Conservation (phyloP, 2,329 filamentous ascomycete species). For the Neofusicoccum kwambonambiense region DNA sequence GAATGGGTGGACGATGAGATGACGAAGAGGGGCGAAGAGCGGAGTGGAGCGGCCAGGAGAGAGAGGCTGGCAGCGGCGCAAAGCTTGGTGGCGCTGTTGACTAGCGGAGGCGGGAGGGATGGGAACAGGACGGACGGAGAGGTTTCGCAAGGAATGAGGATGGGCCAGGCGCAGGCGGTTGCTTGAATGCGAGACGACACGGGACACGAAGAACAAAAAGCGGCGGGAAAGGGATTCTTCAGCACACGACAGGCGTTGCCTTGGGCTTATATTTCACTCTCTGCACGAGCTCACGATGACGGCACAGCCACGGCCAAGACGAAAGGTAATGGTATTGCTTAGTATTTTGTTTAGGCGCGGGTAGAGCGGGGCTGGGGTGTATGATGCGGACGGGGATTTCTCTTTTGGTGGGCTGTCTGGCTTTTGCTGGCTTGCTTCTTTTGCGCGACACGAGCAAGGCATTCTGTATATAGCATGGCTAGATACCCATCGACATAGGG, state of each 20-base stretch:
- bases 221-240: neutral
- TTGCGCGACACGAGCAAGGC: neutral
- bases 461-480: slow-evolving; percentile 13
- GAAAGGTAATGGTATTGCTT: slow-evolving; percentile 16
- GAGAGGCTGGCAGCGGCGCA: slow-evolving; percentile 37
- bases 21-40: slow-evolving; percentile 37
- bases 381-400: neutral
- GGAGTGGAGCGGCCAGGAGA: slow-evolving; percentile 38
- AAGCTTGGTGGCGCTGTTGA: slow-evolving; percentile 24
- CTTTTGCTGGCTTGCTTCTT: neutral
- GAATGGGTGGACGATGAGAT: slow-evolving; percentile 80
- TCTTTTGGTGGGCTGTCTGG: slow-evolving; percentile 1
- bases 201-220: neutral
- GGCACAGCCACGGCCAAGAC: slow-evolving; percentile 12
- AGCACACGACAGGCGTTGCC: neutral
- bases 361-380: neutral
- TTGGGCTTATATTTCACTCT: neutral
- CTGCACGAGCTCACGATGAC: slow-evolving; percentile 1
- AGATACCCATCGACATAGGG: neutral
- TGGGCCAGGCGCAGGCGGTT: slow-evolving; percentile 16
- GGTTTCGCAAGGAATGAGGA: slow-evolving; percentile 9
- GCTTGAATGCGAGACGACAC: neutral
- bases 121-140: neutral
- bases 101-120: slow-evolving; percentile 32
- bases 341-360: neutral